Conservation (phyloP, 1,284 basidiomycete species). For the Sanghuangporus weigelae region DNA sequence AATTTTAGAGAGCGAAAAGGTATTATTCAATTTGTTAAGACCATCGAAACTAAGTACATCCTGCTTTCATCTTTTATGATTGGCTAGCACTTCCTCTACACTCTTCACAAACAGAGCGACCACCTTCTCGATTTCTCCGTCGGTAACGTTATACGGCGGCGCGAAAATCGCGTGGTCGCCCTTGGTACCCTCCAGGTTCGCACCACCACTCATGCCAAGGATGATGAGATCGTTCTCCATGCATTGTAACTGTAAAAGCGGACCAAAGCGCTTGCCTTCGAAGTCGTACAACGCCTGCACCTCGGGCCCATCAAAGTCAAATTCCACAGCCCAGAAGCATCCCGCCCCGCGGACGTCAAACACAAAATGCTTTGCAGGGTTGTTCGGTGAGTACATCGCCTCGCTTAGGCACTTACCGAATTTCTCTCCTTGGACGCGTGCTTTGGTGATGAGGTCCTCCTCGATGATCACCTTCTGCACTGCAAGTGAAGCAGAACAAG, state of each 20-base stretch:
- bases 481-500: conserved; percentile 73
- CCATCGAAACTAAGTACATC: neutral
- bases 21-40: neutral
- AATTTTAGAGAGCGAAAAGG: neutral
- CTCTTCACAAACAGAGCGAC: conserved; percentile 56
- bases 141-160: conserved; percentile 71
- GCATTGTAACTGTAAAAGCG: conserved; percentile 59
- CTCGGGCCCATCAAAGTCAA: conserved; percentile 49
- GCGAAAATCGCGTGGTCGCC: conserved; percentile 68
- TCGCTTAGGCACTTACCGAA: conserved; percentile 51
- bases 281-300: conserved; percentile 40
- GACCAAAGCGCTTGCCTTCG: conserved; percentile 48
- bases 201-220: conserved; percentile 71
- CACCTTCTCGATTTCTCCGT: conserved; percentile 60
- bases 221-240: conserved; percentile 60
- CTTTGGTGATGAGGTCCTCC: conserved; percentile 67
- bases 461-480: conserved; percentile 69
- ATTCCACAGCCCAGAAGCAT: conserved; percentile 79
- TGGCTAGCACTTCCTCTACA: conserved; percentile 54
- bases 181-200: conserved; percentile 60
- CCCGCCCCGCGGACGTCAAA: conserved; percentile 78
- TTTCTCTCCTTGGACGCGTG: conserved; percentile 55
- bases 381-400: conserved; percentile 48
- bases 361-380: conserved; percentile 54
- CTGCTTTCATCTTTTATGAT: conserved; percentile 1